Evolutionary conservation across 1,284 basidiomycete genomes (phyloP).

Genomic region (Pseudozyma thailandica): DNA sequence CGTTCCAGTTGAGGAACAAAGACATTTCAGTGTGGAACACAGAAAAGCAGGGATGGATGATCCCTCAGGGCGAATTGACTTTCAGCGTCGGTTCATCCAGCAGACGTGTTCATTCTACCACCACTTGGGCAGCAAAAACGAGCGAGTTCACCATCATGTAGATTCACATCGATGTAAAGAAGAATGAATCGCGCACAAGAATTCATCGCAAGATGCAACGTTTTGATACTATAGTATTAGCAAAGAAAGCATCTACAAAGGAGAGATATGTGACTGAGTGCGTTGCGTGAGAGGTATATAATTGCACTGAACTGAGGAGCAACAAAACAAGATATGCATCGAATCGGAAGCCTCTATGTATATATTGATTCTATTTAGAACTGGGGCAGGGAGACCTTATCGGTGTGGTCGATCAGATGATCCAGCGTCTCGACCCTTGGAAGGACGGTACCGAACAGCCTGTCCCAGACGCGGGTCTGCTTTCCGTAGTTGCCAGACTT

Average conservation of each 20-base stretch:
- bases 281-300: neutral
- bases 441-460: constrained; percentile 55
- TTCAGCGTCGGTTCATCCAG: constrained; percentile 34
- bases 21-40: constrained; percentile 45
- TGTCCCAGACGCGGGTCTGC: constrained; percentile 63
- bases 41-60: constrained; percentile 38
- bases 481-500: constrained; percentile 61
- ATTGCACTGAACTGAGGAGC: too few species aligned
- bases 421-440: constrained; percentile 51
- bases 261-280: neutral
- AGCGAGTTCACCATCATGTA: neutral
- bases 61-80: constrained; percentile 25
- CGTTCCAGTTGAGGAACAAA: constrained; percentile 39
- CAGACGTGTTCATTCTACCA: constrained; percentile 15
- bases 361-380: constrained; percentile 15
- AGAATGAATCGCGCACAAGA: too few species aligned
- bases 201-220: too few species aligned
- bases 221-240: neutral
- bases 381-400: constrained; percentile 29
- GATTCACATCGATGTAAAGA: too few species aligned
- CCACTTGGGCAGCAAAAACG: constrained; percentile 2
- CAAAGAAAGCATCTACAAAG: neutral
- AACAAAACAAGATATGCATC: too few species aligned
- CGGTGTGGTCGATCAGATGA: constrained; percentile 34
- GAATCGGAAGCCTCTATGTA: too few species aligned